phyloP scores from a whole-genome alignment of 2,329 filamentous ascomycete species.

The Hypoxylon sp. region DNA sequence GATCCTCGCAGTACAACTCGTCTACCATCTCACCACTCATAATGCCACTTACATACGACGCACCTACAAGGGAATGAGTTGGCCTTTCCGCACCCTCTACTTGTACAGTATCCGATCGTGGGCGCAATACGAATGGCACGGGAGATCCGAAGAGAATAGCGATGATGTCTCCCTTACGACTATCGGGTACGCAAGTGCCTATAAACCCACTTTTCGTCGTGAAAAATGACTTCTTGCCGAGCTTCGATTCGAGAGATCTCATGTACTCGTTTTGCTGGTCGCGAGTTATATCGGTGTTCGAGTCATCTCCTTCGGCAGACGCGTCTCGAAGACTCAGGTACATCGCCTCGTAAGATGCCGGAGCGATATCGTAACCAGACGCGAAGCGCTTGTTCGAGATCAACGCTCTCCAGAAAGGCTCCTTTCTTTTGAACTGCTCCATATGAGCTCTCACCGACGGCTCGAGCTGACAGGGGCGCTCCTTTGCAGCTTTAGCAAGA shows the following conservation, averaged over 20 bases:
- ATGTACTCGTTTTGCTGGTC: conserved; percentile 5
- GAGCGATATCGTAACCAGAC: conserved; percentile 21
- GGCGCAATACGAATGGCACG: conserved; percentile 24
- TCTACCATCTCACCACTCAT: conserved; percentile 31
- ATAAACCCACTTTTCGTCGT: conserved; percentile 24
- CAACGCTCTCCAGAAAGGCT: conserved; percentile 10
- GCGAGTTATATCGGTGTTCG: not conserved
- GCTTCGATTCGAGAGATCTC: not conserved
- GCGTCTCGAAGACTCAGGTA: not conserved
- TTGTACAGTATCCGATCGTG: conserved; percentile 6
- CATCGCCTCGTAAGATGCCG: conserved; percentile 20
- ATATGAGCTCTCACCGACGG: not conserved
- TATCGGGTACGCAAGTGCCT: conserved; percentile 20
- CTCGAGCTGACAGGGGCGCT: conserved; percentile 4
- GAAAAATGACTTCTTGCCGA: conserved; percentile 15
- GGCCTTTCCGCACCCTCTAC: not conserved
- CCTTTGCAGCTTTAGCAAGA: not conserved
- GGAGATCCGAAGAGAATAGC: conserved; percentile 26
- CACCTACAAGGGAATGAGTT: conserved; percentile 11
- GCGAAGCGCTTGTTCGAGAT: conserved; percentile 10
- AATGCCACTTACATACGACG: conserved; percentile 25
- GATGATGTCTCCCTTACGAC: conserved; percentile 19
- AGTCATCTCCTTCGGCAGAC: not conserved
- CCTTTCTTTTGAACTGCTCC: conserved; percentile 6
- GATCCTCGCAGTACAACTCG: conserved; percentile 27